Evolutionary conservation across 495 filamentous ascomycete genomes (phyloP), one percentile per base, ranked within the genome.

Genomic region (Physcia stellaris): DNA sequence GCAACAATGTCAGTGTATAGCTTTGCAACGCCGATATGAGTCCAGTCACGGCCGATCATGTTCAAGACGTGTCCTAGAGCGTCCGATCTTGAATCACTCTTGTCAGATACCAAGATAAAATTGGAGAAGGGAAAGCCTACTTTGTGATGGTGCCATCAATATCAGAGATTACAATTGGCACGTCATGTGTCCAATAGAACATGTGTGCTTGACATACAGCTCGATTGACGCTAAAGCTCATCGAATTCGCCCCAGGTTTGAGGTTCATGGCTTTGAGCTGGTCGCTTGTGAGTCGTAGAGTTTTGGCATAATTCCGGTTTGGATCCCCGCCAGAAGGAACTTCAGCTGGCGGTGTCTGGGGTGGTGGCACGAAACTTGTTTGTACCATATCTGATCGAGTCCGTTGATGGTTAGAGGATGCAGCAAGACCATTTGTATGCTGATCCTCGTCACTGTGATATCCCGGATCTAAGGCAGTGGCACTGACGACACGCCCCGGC

Each of bases 71-170:
- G 90, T n/a, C 90, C 90, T 13, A 96, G 65, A 4, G 87, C 90
- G 63, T 99, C 90, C 4, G 88, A 94, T 41, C 69, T 73, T 40
- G 2, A n/a, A n/a, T n/a, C n/a, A n/a, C n/a, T n/a, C n/a, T n/a
- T n/a, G n/a, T n/a, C n/a, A n/a, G n/a, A n/a, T n/a, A n/a, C n/a
- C n/a, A n/a, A n/a, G n/a, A n/a, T n/a, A n/a, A n/a, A n/a, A n/a
- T n/a, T n/a, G n/a, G n/a, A n/a, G n/a, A n/a, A n/a, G 33, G 19
- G 2, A 28, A 24, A 29, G 43, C 66, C 59, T 51, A 75, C 64
- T 96, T 99, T 32, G 90, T 99, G 48, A 99, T 99, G 16, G 90
- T 99, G 17, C 90, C 90, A 62, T 99, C 90, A 48, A 99, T 94
- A 60, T 99, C 90, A 10, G 87, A 95, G 45, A 99, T 94, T 18